These are phyloP conservation scores for Graphilbum fragrans DNA, from an alignment of 2,329 filamentous ascomycete species.

Conservation along the genomic window DNA sequence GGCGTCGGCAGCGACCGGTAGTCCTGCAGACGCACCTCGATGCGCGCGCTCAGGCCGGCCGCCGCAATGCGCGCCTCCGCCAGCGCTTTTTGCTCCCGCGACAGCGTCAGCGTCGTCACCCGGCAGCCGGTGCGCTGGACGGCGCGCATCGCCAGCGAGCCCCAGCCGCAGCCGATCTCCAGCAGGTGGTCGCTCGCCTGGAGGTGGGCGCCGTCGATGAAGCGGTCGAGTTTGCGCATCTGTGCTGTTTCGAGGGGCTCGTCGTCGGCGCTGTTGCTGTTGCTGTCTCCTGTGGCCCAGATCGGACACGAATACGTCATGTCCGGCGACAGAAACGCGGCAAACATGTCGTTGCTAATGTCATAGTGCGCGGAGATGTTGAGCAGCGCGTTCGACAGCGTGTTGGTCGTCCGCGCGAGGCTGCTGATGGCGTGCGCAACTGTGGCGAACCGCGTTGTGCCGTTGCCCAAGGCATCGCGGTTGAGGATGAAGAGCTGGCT, in stretches of 20 bases:
- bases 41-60: slow-evolving; percentile 46
- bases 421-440: slow-evolving; percentile 45
- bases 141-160: slow-evolving; percentile 59
- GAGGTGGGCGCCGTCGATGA: slow-evolving; percentile 53
- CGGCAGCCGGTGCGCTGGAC: slow-evolving; percentile 53
- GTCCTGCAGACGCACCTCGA: slow-evolving; percentile 56
- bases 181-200: slow-evolving; percentile 55
- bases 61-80: slow-evolving; percentile 52
- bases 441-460: slow-evolving; percentile 48
- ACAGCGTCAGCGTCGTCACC: slow-evolving; percentile 57
- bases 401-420: slow-evolving; percentile 45
- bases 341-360: slow-evolving; percentile 66
- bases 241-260: slow-evolving; percentile 56
- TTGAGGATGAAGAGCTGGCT: slow-evolving; percentile 58
- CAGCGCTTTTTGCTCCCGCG: slow-evolving; percentile 54
- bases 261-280: slow-evolving; percentile 24
- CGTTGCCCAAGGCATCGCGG: slow-evolving; percentile 50
- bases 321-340: slow-evolving; percentile 59
- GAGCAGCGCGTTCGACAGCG: slow-evolving; percentile 43
- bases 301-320: slow-evolving; percentile 69
- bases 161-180: slow-evolving; percentile 69
- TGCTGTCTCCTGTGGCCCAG: slow-evolving; percentile 31
- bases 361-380: slow-evolving; percentile 67
- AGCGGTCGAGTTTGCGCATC: slow-evolving; percentile 51
- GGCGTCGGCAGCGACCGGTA: slow-evolving; percentile 42